Evolutionary conservation across 2,329 filamentous ascomycete genomes (phyloP).

Genomic region (Colletotrichum filicis): DNA sequence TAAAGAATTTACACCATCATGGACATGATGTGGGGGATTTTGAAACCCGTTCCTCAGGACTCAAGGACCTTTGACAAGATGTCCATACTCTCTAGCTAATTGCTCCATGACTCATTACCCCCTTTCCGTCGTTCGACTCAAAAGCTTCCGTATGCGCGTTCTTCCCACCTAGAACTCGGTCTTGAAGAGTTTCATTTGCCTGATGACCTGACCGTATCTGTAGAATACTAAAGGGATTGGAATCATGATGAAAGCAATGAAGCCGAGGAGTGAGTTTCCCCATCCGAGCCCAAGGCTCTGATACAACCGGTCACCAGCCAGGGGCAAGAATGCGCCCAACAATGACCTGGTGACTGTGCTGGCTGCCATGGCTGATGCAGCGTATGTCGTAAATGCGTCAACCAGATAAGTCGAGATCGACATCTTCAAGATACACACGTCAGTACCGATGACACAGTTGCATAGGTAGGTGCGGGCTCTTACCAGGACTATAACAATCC

Average conservation of each 20-base stretch:
- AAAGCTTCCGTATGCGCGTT: too few relatives aligned
- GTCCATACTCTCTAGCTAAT: too few relatives aligned
- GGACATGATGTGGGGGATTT: too few relatives aligned
- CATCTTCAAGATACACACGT: constrained; percentile 52
- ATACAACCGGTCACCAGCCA: constrained; percentile 28
- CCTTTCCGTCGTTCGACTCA: too few relatives aligned
- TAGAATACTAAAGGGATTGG: constrained; percentile 58
- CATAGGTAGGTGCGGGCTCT: neutral
- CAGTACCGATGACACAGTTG: too few relatives aligned
- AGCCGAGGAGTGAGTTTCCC: constrained; percentile 41
- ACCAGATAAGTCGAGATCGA: constrained; percentile 71
- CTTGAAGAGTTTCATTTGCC: neutral
- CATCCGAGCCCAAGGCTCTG: constrained; percentile 31
- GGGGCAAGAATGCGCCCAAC: constrained; percentile 21
- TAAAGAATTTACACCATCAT: too few relatives aligned
- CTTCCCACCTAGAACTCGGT: neutral
- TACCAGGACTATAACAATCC: constrained; percentile 45
- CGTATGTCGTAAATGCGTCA: constrained; percentile 61
- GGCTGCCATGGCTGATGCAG: constrained; percentile 67
- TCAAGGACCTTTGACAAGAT: too few relatives aligned
- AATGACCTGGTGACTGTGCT: constrained; percentile 68
- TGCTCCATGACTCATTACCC: too few relatives aligned
- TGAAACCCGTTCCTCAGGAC: too few relatives aligned
- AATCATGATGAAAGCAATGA: constrained; percentile 57
- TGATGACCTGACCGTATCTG: constrained; percentile 52